phyloP scores from a whole-genome alignment of 2,329 filamentous ascomycete species.

The Trichoderma simmonsii region DNA sequence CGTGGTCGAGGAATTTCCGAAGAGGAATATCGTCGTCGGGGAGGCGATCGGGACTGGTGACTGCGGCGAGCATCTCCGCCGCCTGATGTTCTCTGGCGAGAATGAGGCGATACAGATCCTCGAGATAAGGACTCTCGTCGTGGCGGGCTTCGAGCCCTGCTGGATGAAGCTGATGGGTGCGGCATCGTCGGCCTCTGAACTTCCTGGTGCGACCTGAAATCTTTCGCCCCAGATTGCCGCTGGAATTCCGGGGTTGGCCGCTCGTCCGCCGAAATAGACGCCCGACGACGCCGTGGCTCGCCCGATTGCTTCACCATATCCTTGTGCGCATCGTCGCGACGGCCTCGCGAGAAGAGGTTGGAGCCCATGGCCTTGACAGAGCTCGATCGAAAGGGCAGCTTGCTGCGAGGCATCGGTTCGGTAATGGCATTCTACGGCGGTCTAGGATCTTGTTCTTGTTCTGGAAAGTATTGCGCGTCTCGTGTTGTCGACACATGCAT shows the following conservation, averaged over 20 bases:
- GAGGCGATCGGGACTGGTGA: conserved; percentile 5
- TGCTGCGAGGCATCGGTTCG: conserved; percentile 17
- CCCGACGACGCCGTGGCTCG: conserved; percentile 8
- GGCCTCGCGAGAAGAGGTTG: conserved; percentile 15
- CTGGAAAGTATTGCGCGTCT: neutral
- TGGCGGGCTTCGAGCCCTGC: conserved; percentile 10
- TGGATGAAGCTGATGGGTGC: neutral
- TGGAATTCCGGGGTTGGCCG: neutral
- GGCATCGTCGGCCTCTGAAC: conserved; percentile 4
- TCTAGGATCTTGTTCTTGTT: neutral
- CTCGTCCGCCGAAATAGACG: neutral
- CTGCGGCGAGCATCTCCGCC: neutral
- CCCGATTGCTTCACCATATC: neutral
- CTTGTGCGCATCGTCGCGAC: conserved; percentile 1
- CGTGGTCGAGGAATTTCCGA: conserved; percentile 1
- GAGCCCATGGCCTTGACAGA: conserved; percentile 20
- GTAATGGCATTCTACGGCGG: conserved; percentile 2
- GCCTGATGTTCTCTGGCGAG: neutral
- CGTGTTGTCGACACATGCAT: neutral
- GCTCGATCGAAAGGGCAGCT: conserved; percentile 19
- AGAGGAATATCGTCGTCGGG: conserved; percentile 16
- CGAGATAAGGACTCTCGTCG: conserved; percentile 10
- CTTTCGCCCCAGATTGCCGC: neutral
- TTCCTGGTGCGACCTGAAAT: conserved; percentile 12
- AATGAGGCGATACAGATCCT: conserved; percentile 15